Base-by-base conservation (phyloP, 441 rosid species). In the Adansonia rubrostipa region DNA sequence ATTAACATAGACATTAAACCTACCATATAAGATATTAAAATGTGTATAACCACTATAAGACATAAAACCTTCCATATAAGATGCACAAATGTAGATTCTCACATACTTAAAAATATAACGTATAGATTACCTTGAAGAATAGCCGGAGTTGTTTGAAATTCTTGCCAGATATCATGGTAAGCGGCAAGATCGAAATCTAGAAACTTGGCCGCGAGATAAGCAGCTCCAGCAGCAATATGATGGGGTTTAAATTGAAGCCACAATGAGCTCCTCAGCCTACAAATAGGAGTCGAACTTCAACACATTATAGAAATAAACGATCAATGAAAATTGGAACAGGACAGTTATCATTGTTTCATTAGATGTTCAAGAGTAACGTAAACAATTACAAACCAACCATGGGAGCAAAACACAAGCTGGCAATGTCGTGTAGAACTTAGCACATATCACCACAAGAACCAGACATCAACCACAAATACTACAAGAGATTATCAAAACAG, bases 171-270 rank as follows among this genome's bases (percentile, higher is more conserved):
- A 81, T 84, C 85, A 60, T 86, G 92, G 82, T 87, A 82, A 62
- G 84, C 74, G 22, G 91, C 80, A 71, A 89, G 91, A 82, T 92
- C 92, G 75, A 87, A 68, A 77, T 87, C 88, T 70, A 92, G 84
- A 67, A 88, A 85, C 85, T 85, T 89, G 45, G 95, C 90, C 13
- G 97, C 97, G 62, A 92, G 91, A 81, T 81, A 89, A 19, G 92
- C 92, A 80, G 97, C 97, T 82, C 97, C 97, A 22, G 92, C 97
- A 70, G 97, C 97, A 82, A 92, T 92, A 44, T 92, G 93, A 74
- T 87, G 91, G 63, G 97, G 93, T 75, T 90, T 88, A 82, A 91
- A 92, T 81, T 92, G 97, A 81, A 92, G 93, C 97, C 97, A 92
- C 53, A 92, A 78, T 17, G 97, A 92, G 85, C 93, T 91, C 78